Evolutionary conservation across 192 early-diverging fungal genomes (phyloP).

Genomic region (Gamsiella multidivaricata): DNA sequence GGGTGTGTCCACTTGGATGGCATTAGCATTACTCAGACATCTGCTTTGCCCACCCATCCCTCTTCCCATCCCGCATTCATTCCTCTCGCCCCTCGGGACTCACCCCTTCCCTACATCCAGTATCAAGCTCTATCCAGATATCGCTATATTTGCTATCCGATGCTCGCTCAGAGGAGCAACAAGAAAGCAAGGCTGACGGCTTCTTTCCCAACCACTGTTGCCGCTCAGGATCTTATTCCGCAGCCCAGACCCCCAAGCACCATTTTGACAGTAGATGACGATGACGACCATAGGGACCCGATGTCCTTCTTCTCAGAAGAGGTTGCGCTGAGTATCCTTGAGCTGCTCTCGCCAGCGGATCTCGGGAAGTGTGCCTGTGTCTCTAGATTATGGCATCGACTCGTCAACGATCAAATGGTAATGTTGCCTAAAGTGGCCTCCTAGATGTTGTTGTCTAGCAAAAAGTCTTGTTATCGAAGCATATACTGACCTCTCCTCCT

Average conservation of each 20-base stretch:
- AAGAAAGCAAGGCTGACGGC: neutral
- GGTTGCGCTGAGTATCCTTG: slow-evolving; percentile 38
- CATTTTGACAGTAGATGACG: neutral
- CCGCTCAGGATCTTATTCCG: neutral
- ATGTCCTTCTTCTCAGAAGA: slow-evolving; percentile 47
- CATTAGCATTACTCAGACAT: too few relatives aligned
- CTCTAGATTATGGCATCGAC: slow-evolving; percentile 41
- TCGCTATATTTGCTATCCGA: too few relatives aligned
- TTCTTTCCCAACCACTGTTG: neutral
- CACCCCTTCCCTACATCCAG: too few relatives aligned
- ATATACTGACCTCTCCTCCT: neutral
- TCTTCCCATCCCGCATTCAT: too few relatives aligned
- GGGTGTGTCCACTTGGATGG: too few relatives aligned
- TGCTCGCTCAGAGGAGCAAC: neutral
- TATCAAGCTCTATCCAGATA: too few relatives aligned
- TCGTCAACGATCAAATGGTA: slow-evolving; percentile 55
- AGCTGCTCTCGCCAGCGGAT: slow-evolving; percentile 25
- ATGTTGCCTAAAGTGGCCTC: too few relatives aligned
- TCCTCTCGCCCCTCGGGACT: too few relatives aligned
- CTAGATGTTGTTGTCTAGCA: too few relatives aligned
- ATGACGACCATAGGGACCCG: slow-evolving; percentile 15
- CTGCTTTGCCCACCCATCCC: too few relatives aligned
- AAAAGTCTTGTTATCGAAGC: too few relatives aligned
- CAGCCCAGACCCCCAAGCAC: too few relatives aligned
- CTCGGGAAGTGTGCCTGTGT: slow-evolving; percentile 41